A percentile compares a stretch with the other conserved stretches of the same genome.
These are phyloP conservation scores for Penicillium oxalicum DNA, from an alignment of 2,329 filamentous ascomycete genomes.

Conservation along the genomic window DNA sequence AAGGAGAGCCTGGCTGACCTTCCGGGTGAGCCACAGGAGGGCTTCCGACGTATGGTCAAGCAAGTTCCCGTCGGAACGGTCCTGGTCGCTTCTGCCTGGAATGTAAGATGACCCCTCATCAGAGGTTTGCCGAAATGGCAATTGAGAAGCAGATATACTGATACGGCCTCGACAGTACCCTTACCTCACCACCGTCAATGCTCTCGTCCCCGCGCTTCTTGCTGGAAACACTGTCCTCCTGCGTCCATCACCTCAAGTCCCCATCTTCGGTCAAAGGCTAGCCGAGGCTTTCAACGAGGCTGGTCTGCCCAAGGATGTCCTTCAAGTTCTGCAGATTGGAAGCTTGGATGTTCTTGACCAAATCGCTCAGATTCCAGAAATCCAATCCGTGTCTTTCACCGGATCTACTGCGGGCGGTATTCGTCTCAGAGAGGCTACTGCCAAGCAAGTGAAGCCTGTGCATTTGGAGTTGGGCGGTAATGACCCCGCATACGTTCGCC, in stretches of 20 bases:
- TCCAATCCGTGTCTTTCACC: constrained; percentile 80
- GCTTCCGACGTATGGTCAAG: constrained; percentile 80
- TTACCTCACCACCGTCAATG: constrained; percentile 84
- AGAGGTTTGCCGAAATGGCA: constrained; percentile 3
- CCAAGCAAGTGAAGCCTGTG: constrained; percentile 73
- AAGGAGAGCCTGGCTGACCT: constrained; percentile 71
- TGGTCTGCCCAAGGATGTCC: constrained; percentile 70
- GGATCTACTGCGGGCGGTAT: constrained; percentile 81
- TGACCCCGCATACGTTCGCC: constrained; percentile 79
- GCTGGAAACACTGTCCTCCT: constrained; percentile 86
- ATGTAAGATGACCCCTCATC: constrained; percentile 53
- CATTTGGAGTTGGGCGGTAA: constrained; percentile 89
- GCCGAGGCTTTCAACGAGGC: constrained; percentile 68
- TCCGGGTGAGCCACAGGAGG: constrained; percentile 72
- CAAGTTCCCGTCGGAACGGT: constrained; percentile 82
- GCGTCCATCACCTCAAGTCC: constrained; percentile 88
- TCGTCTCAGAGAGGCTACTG: constrained; percentile 72
- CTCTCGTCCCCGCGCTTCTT: constrained; percentile 78
- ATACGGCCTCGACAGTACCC: constrained; percentile 62
- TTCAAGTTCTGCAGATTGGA: constrained; percentile 84
- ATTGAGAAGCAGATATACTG: neutral
- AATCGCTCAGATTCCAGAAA: constrained; percentile 66
- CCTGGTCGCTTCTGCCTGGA: constrained; percentile 85
- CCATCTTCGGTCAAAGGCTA: constrained; percentile 76
- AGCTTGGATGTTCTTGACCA: constrained; percentile 68